phyloP scores from a whole-genome alignment of 2,329 filamentous ascomycete genomes.

The Pezicula radicicola region DNA sequence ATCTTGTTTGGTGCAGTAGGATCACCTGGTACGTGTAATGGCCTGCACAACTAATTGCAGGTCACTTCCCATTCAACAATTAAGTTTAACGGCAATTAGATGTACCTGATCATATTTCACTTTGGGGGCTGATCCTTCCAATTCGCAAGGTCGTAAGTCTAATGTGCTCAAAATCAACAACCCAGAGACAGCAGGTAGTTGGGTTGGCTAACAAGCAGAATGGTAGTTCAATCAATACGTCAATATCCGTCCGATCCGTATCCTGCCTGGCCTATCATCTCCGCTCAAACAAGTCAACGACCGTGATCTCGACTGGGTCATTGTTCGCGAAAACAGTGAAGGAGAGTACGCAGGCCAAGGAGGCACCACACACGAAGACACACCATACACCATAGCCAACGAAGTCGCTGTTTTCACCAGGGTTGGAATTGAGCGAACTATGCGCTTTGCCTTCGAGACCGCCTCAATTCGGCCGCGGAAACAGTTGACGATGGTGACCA shows the following conservation, averaged over 20 bases:
- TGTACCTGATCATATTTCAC: constrained; percentile 60
- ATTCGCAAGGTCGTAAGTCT: too few relatives aligned
- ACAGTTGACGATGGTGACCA: constrained; percentile 57
- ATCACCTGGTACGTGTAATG: constrained; percentile 41
- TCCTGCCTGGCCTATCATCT: constrained; percentile 53
- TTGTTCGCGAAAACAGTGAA: constrained; percentile 61
- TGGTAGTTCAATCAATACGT: constrained; percentile 61
- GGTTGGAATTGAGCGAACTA: constrained; percentile 52
- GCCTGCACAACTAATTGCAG: constrained; percentile 52
- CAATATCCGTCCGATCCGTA: constrained; percentile 57
- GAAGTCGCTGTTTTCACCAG: constrained; percentile 60
- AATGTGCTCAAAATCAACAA: too few relatives aligned
- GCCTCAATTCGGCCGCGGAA: constrained; percentile 47
- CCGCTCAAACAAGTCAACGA: constrained; percentile 38
- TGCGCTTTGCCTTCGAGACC: constrained; percentile 59
- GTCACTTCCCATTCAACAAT: too few relatives aligned
- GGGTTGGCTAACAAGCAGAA: too few relatives aligned
- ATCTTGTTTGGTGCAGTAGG: constrained; percentile 57
- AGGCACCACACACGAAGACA: constrained; percentile 51
- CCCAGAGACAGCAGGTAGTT: too few relatives aligned
- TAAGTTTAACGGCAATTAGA: too few relatives aligned
- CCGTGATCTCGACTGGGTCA: constrained; percentile 59
- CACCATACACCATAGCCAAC: constrained; percentile 55
- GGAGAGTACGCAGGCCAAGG: constrained; percentile 55
- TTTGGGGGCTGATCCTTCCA: constrained; percentile 59